These are phyloP conservation scores for Metschnikowia gelsemii DNA, from an alignment of 805 yeast genomes.

Conservation along the genomic window DNA sequence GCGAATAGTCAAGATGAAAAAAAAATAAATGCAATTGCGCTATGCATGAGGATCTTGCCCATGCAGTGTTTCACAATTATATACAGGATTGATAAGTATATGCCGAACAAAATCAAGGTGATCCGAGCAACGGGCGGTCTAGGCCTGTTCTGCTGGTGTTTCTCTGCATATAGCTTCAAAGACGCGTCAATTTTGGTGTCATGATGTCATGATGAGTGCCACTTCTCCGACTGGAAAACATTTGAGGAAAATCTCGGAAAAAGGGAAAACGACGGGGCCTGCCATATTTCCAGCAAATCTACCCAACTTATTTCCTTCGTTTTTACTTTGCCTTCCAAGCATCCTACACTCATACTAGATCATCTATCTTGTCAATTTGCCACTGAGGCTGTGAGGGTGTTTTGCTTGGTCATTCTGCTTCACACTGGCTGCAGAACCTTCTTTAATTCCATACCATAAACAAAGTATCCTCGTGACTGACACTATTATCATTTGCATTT, in stretches of 20 bases:
- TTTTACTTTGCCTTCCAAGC: not conserved
- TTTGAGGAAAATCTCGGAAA: slow-evolving; percentile 6
- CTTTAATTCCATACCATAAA: not conserved
- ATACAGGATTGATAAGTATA: too few species aligned
- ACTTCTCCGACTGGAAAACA: slow-evolving; percentile 6
- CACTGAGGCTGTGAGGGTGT: slow-evolving; percentile 7
- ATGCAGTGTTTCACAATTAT: slow-evolving; percentile 8
- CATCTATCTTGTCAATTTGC: slow-evolving; percentile 1
- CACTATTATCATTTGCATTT: not conserved
- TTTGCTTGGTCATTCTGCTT: slow-evolving; percentile 1
- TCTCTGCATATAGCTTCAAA: not conserved
- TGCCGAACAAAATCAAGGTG: not conserved
- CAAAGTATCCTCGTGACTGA: not conserved
- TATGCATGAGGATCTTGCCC: not conserved
- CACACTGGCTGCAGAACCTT: not conserved
- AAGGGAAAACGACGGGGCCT: not conserved
- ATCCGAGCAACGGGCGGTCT: slow-evolving; percentile 5
- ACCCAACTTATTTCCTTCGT: not conserved
- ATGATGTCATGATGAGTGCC: slow-evolving; percentile 12
- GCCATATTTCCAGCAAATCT: not conserved
- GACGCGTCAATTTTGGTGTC: slow-evolving; percentile 4
- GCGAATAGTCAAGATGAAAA: not conserved
- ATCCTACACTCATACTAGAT: not conserved
- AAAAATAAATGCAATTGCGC: not conserved
- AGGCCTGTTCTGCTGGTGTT: slow-evolving; percentile 5